Percentiles rank a stretch among this genome's conserved stretches.
phyloP scores from a whole-genome alignment of 2,329 filamentous ascomycete genomes.

The Trichoderma gracile region DNA sequence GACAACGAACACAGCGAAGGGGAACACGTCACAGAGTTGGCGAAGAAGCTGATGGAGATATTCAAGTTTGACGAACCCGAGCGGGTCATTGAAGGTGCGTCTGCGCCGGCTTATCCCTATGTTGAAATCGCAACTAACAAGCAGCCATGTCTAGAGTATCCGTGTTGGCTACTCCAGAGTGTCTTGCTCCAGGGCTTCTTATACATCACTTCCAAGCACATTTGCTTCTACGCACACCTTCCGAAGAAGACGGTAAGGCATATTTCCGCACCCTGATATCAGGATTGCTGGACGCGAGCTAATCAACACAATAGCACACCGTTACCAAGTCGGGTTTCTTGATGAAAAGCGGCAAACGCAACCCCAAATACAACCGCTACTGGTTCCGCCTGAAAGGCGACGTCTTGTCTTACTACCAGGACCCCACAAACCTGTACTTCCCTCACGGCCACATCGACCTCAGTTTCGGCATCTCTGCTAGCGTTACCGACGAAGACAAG shows the following conservation, averaged over 20 bases:
- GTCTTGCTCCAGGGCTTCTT: slow-evolving; percentile 92
- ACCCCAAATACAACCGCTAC: slow-evolving; percentile 83
- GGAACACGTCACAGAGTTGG: slow-evolving; percentile 59
- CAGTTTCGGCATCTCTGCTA: slow-evolving; percentile 87
- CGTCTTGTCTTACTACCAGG: slow-evolving; percentile 84
- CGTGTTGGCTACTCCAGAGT: slow-evolving; percentile 89
- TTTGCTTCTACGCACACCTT: slow-evolving; percentile 97
- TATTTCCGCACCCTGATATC: neutral
- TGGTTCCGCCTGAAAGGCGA: slow-evolving; percentile 94
- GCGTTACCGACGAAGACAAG: slow-evolving; percentile 72
- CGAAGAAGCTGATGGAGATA: slow-evolving; percentile 75
- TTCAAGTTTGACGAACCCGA: slow-evolving; percentile 82
- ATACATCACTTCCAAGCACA: slow-evolving; percentile 89
- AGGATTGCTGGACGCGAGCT: slow-evolving; percentile 8
- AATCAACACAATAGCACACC: slow-evolving; percentile 53
- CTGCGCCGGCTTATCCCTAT: neutral
- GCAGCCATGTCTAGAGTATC: slow-evolving; percentile 65
- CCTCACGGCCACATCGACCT: slow-evolving; percentile 90
- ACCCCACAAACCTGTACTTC: slow-evolving; percentile 85
- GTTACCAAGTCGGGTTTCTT: slow-evolving; percentile 85
- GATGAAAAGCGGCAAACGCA: slow-evolving; percentile 83
- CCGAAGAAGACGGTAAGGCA: slow-evolving; percentile 78
- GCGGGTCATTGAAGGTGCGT: slow-evolving; percentile 73
- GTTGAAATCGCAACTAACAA: neutral
- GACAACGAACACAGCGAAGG: slow-evolving; percentile 34